Base-by-base conservation (phyloP, 768 basidiomycete species). In the Suillus spraguei region DNA sequence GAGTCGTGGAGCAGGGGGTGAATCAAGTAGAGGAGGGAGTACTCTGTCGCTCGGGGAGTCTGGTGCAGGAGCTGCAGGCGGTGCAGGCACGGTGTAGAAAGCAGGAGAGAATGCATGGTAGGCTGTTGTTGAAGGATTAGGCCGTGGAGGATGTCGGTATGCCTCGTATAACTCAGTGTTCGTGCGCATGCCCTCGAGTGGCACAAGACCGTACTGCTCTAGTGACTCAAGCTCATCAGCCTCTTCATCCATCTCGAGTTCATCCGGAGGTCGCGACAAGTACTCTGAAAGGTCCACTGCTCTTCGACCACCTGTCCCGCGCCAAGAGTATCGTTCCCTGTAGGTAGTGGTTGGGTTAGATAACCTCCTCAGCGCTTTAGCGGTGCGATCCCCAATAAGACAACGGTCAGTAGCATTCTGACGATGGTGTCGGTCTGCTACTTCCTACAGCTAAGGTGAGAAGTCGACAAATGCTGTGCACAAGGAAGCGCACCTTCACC, bases 401-500 rank as follows among this genome's bases (percentile, higher is more conserved):
- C 75, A 76, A 53, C 78, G 85, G 74, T 92, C 90, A 33, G 77
- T 72, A 10, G 77, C 65, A 54, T 73, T 81, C 52, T 81, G 78
- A 28, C 91, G 85, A 42, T 78, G 81, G 39, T 84, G 84, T 61
- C 92, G 85, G 66, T 92, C 91, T 9, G 91, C 89, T 46, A 92
- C 71, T 82, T 94, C 92, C 92, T 94, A 65, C 11, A 22, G 35
- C 55, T 33, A 4, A 47, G 5, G 63, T 75, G 33, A 59, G 39
- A 41, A 53, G 39, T 28, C 7, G 35, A 11, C 32, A 47, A 53
- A 17, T 55, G 54, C 41, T 13, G 52, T 32, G 22, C 32, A 36
- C n/a, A 10, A 14, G 49, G 44, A 4, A 33, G 71, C 85, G 73
- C 69, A 93, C 92, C 78, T 89, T 90, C 70, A 93, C 92, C 52